Evolutionary conservation across 2,329 filamentous ascomycete genomes (phyloP).

Genomic region (Magnaporthiopsis rhizophila): DNA sequence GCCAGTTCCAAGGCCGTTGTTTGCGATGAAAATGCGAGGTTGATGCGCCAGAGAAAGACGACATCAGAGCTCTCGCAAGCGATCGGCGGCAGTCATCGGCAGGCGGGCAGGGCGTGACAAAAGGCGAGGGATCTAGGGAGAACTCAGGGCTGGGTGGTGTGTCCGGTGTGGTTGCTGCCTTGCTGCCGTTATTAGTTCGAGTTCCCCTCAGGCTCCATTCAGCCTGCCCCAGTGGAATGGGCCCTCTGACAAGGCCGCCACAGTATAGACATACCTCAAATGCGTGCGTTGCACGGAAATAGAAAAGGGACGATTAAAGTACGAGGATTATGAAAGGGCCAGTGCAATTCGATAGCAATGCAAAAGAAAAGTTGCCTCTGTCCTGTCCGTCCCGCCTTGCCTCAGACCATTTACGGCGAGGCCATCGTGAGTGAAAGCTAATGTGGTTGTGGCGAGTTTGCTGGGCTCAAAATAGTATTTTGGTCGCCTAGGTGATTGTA

Average conservation of each 20-base stretch:
- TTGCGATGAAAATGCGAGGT: neutral
- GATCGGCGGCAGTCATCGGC: neutral
- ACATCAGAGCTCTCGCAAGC: conserved; percentile 18
- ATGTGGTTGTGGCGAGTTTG: too few species aligned
- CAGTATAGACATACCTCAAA: neutral
- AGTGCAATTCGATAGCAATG: neutral
- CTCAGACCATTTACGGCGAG: neutral
- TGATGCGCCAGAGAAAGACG: conserved; percentile 12
- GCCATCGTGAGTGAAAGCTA: neutral
- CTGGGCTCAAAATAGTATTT: neutral
- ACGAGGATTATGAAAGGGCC: neutral
- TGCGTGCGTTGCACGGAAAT: neutral
- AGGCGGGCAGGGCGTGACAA: neutral
- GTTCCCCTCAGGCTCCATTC: neutral
- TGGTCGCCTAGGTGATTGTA: neutral
- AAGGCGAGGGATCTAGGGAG: neutral
- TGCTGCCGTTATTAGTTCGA: neutral
- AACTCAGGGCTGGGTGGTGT: neutral
- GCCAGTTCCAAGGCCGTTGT: conserved; percentile 2
- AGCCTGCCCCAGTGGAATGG: neutral
- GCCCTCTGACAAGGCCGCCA: neutral
- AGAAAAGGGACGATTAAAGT: neutral
- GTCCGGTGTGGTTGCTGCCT: neutral
- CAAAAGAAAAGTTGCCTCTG: neutral
- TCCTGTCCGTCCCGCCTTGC: neutral